Evolutionary conservation across 495 filamentous ascomycete species (phyloP).

Genomic region (Penicillium cosmopolitanum): DNA sequence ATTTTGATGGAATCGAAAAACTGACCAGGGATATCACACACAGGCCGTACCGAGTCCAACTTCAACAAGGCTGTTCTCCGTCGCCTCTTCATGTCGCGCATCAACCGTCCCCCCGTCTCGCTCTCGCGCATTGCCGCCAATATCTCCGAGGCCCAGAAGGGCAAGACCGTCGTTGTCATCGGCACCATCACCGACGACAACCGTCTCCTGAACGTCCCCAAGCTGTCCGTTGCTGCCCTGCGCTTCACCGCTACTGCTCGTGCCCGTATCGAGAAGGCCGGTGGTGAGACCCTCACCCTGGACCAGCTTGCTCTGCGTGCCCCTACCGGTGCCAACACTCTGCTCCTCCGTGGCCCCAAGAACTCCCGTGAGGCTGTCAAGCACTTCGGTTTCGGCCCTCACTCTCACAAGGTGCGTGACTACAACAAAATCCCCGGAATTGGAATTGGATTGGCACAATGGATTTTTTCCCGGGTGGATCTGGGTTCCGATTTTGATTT

Average conservation of each 20-base stretch:
- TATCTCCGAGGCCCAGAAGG: conserved; percentile 67
- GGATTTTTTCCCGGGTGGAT: neutral
- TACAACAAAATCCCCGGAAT: conserved; percentile 12
- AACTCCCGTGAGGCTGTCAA: conserved; percentile 95
- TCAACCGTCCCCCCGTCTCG: conserved; percentile 94
- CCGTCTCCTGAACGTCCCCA: conserved; percentile 85
- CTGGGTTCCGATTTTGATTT: neutral
- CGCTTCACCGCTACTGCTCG: conserved; percentile 95
- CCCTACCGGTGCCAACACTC: conserved; percentile 91
- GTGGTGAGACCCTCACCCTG: conserved; percentile 90
- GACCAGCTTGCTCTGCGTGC: conserved; percentile 94
- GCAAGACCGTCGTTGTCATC: conserved; percentile 89
- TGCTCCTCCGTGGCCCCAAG: conserved; percentile 95
- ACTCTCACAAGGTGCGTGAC: conserved; percentile 87
- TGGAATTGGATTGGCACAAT: neutral
- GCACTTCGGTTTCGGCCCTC: conserved; percentile 97
- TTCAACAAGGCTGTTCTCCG: conserved; percentile 98
- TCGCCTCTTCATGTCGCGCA: conserved; percentile 95
- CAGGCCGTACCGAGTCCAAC: conserved; percentile 90
- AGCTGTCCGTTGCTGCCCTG: conserved; percentile 88
- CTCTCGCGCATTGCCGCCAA: conserved; percentile 82
- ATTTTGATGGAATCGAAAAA: conserved; percentile 13
- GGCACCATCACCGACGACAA: conserved; percentile 97
- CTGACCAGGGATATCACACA: conserved; percentile 20
- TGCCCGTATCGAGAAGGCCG: conserved; percentile 87